Base-by-base conservation (phyloP, 2,329 filamentous ascomycete genomes). In the Rhynchosporium graminicola region DNA sequence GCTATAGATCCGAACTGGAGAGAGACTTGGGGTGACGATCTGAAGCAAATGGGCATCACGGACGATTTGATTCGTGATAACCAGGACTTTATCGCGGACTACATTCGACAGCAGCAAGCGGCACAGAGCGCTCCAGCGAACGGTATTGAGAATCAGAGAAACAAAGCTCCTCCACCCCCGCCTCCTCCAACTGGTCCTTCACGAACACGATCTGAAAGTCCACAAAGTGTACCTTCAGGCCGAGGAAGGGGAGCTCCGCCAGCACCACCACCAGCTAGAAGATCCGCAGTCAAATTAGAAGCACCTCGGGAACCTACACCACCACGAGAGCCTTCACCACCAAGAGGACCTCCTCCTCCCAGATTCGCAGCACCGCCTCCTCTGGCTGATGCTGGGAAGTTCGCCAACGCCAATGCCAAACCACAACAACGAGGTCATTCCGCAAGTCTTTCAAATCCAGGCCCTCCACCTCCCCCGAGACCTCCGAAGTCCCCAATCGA, bases 361-460 rank as follows among this genome's bases (percentile, higher is more conserved):
- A 83, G 82, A 70, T 98, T 96, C 78, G 84, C 87, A 67, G 94
- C 91, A 8, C 95, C 95, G 51, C 95, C 95, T 40, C 91, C 94
- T 2, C 78, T 98, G 63, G 86, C 91, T 60, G 93, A 97, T 75
- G 95, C 95, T 62, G 95, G 95, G 43, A 96, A 91, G 76, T 95
- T 86, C 73, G 92, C 89, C 3, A 82, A 87, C 65, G 76, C 79
- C 36, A 78, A 80, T 61, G 76, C 75, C 29, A 80, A 77, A 62
- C 73, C 79, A 20, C 20, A 20, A 12, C 71, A 66, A 55, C 77
- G 83, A 75, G 69, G 79, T 72, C 76, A 81, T 71, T 74, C 78
- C 63, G 74, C 81, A 68, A 82, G 83, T 69, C 60, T 81, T 68
- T 70, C 80, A 9, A 80, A 80, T 55, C 80, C 86, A 36, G 87